Percentiles rank a stretch among this genome's conserved stretches.
Evolutionary conservation across 2,329 filamentous ascomycete species (phyloP).

Genomic region (Teratosphaeriaceae sp.): DNA sequence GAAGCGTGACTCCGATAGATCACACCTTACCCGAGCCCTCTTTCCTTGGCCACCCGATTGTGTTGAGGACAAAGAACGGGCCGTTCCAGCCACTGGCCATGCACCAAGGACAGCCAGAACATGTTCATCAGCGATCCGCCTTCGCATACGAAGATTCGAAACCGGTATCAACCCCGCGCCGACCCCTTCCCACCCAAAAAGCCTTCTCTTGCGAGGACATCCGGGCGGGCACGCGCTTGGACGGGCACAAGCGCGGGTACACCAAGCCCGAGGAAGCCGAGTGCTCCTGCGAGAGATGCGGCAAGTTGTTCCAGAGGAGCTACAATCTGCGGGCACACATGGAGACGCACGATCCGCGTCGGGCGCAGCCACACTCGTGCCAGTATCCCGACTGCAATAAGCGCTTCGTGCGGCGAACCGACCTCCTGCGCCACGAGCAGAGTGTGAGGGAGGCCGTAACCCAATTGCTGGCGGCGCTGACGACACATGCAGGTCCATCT

Average conservation of each 20-base stretch:
- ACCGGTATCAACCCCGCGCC: not conserved
- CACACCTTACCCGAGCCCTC: not conserved
- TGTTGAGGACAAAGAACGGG: too few relatives aligned
- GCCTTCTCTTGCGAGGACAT: not conserved
- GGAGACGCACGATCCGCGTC: slow-evolving; percentile 71
- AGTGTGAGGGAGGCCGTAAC: slow-evolving; percentile 38
- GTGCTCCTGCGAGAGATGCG: slow-evolving; percentile 66
- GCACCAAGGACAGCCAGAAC: too few relatives aligned
- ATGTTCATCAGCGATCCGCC: too few relatives aligned
- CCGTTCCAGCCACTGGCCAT: too few relatives aligned
- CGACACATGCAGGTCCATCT: slow-evolving; percentile 54
- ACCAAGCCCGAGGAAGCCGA: slow-evolving; percentile 60
- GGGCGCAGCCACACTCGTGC: slow-evolving; percentile 66
- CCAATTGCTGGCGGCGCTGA: not conserved
- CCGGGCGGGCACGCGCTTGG: slow-evolving; percentile 2
- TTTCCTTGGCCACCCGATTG: too few relatives aligned
- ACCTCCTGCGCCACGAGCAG: slow-evolving; percentile 54
- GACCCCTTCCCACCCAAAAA: not conserved
- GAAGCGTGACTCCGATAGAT: not conserved
- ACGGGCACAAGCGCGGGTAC: slow-evolving; percentile 20
- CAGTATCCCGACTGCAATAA: slow-evolving; percentile 58
- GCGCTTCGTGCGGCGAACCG: slow-evolving; percentile 76
- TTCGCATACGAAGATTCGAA: not conserved
- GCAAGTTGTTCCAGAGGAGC: slow-evolving; percentile 70
- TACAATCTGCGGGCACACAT: slow-evolving; percentile 86